Base-by-base conservation (phyloP, 1,284 basidiomycete genomes). In the Marasmius oreades region DNA sequence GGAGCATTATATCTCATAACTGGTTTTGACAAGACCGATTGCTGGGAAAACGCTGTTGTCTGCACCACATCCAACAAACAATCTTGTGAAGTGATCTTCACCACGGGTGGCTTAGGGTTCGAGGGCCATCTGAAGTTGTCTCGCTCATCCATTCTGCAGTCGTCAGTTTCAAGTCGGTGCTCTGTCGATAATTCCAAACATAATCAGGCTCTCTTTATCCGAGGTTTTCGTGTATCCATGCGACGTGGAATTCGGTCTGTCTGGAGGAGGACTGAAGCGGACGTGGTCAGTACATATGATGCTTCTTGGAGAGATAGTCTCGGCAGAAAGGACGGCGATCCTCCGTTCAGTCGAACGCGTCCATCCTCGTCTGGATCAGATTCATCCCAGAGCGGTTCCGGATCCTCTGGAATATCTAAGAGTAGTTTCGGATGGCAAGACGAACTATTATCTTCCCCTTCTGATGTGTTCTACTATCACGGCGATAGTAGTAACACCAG, bases 1-100 rank as follows among this genome's bases (percentile, higher is more conserved):
- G 45, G 57, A 8, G 51, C 57, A 28, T n/a, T 59, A 24, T 59
- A 55, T 28, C 48, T 59, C 20, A 28, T 59, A 14, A 59, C 57
- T n/a, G 57, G 57, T 11, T 55, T 46, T 31, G 57, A 59, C 43
- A 59, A 59, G 42, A 14, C 50, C 4, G 22, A 14, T 6, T 39
- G 37, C 14, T 59, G 57, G 57, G 53, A 52, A 24, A 24, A 43
- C 18, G 53, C 51, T 5, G 46, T 51, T 12, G 14, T 43, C 47
- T 11, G 24, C 23, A 42, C 6, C 39, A 24, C 22, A 14, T 43
- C 22, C 16, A 28, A 12, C 1, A 28, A 34, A 36, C 53, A 36
- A 31, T 55, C 34, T 26, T 50, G 46, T 7, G 47, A n/a, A 50
- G 14, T 24, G 24, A 55, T 31, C 6, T 55, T 47, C 45, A 47